Evolutionary conservation across 192 early-diverging fungal genomes (phyloP), one percentile per base, ranked within the genome.

Genomic region (Ambispora gerdemannii): DNA sequence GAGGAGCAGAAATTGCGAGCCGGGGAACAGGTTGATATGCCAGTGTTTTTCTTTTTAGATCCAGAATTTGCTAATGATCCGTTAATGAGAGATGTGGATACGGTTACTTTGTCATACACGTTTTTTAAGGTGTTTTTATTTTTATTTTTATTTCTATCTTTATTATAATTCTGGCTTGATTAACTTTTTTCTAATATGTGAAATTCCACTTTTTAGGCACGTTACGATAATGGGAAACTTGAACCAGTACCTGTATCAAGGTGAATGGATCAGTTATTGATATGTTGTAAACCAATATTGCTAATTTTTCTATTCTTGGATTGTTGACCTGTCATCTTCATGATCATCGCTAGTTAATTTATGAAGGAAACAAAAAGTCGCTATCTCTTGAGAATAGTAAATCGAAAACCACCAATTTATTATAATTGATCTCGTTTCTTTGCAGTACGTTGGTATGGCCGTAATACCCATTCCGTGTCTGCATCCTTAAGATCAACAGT

Each of bases 31-130:
- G 91, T 99, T 4, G 97, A 98, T 69, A 94, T 94, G 91, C 91
- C 91, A 4, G 90, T 94, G 15, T 99, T 99, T 67, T 99, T 99
- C 77, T 99, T 93, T 73, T 92, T 99, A 63, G 97, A 99, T 68
- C 97, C 97, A 0, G 97, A 93, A 76, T 94, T 99, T 84, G 85
- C 88, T 19, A 82, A 89, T 36, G 97, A 99, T 81, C 95, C 95
- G 27, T 84, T 90, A 67, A 97, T 95, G 93, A 91, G 92, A 72
- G 94, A 97, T 66, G 93, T 99, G 8, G 85, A 89, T 64, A 90
- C 92, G 4, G 91, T 99, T 51, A 96, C 93, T 1, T 78, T 98
- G 47, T 89, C 92, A 35, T 98, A 98, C 72, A 96, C 95, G 0
- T 95, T 98, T 78, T 98, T 98, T 81, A 93, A 95, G 76, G 79